Conservation (phyloP, 257 asterid species). For the Lycium ferocissimum region DNA sequence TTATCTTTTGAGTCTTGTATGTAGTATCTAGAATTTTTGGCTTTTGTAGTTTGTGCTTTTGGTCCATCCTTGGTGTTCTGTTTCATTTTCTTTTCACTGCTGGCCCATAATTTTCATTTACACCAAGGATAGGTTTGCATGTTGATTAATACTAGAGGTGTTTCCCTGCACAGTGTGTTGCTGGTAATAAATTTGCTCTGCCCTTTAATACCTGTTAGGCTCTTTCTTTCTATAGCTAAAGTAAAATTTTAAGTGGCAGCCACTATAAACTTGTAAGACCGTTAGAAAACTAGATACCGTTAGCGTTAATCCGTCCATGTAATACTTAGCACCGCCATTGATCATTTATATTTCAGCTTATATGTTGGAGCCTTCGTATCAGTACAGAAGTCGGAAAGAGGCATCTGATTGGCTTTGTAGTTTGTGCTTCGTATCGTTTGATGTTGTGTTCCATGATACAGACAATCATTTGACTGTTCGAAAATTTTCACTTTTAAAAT, state of each 20-base stretch:
- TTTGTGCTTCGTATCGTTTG: neutral
- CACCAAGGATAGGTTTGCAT: neutral
- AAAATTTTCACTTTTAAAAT: neutral
- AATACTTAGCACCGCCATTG: neutral
- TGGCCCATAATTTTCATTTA: neutral
- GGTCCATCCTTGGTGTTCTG: constrained; percentile 17
- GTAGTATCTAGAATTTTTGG: constrained; percentile 5
- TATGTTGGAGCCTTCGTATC: neutral
- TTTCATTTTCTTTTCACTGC: neutral
- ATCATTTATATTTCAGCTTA: constrained; percentile 1
- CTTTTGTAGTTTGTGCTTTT: constrained; percentile 14
- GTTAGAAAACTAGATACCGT: neutral
- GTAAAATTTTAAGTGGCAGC: neutral
- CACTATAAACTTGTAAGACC: neutral
- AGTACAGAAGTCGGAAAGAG: neutral
- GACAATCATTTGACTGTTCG: neutral
- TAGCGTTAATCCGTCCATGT: neutral
- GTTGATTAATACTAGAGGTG: constrained; percentile 14
- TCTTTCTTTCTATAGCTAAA: constrained; percentile 20
- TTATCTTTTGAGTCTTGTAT: neutral
- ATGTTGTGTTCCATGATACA: constrained; percentile 16
- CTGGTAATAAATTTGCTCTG: neutral
- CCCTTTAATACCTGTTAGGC: neutral
- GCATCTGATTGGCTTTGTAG: neutral
- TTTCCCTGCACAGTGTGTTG: neutral